phyloP scores from a whole-genome alignment of 192 early-diverging fungal genomes.

The Phycomyces nitens region DNA sequence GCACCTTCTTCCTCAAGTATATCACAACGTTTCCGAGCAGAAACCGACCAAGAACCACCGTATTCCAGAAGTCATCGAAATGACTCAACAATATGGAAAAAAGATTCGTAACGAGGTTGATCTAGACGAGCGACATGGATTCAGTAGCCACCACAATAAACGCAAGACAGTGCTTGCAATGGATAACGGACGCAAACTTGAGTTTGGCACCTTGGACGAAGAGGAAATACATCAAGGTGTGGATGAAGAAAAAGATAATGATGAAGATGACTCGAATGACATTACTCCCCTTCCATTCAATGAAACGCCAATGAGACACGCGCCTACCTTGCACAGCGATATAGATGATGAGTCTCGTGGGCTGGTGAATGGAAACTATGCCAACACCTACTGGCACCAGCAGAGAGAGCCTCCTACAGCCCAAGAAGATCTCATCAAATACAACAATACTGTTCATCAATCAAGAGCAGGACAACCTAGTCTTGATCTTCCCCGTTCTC shows the following conservation, averaged over 20 bases:
- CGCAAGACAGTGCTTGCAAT: constrained; percentile 3
- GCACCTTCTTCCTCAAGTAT: constrained; percentile 61
- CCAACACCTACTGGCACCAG: constrained; percentile 5
- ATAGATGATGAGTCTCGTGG: background rate
- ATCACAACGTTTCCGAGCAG: constrained; percentile 31
- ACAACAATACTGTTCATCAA: no score
- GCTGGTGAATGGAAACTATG: constrained; percentile 2
- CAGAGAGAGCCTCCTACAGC: background rate
- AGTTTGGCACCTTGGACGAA: constrained; percentile 11
- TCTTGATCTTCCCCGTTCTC: background rate
- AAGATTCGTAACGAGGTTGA: constrained; percentile 6
- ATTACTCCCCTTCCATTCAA: constrained; percentile 1
- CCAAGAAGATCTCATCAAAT: background rate
- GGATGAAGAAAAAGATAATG: constrained; percentile 5
- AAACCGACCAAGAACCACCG: background rate
- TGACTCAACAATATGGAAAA: constrained; percentile 1
- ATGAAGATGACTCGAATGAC: constrained; percentile 2
- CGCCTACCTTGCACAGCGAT: background rate
- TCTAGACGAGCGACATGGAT: constrained; percentile 7
- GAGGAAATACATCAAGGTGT: constrained; percentile 4
- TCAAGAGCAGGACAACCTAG: background rate
- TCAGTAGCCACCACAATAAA: background rate
- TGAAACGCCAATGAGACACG: background rate
- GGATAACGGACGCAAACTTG: constrained; percentile 10
- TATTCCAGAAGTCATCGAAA: background rate